Conservation (phyloP, 2,329 filamentous ascomycete genomes). For the Pyricularia pennisetigena region DNA sequence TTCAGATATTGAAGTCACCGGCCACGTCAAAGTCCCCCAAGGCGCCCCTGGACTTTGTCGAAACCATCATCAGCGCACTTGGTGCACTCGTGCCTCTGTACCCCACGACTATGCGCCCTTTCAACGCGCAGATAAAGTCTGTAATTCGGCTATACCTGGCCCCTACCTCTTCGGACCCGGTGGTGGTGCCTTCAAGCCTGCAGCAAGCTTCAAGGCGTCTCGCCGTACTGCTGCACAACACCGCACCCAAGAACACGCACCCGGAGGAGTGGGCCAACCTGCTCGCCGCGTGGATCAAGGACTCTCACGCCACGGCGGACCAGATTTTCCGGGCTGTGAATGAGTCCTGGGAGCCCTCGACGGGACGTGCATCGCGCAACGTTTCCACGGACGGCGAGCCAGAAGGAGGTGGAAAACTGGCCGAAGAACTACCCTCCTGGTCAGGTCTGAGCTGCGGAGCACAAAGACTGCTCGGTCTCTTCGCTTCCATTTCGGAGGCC, state of each 20-base stretch:
- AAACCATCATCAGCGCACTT: conserved; percentile 63
- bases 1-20: conserved; percentile 51
- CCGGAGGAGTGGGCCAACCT: conserved; percentile 70
- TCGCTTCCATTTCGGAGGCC: conserved; percentile 55
- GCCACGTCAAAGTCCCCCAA: conserved; percentile 26
- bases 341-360: conserved; percentile 70
- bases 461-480: conserved; percentile 56
- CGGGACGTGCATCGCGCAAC: conserved; percentile 22
- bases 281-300: conserved; percentile 49
- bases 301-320: conserved; percentile 63
- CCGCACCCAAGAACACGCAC: conserved; percentile 68
- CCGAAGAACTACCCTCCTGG: conserved; percentile 57
- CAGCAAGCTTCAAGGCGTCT: conserved; percentile 52
- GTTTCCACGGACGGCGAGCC: conserved; percentile 37
- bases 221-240: conserved; percentile 64
- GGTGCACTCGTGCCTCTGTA: conserved; percentile 66
- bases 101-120: conserved; percentile 73
- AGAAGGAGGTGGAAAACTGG: conserved; percentile 31
- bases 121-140: conserved; percentile 55
- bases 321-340: conserved; percentile 68
- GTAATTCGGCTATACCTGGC: conserved; percentile 52
- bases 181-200: conserved; percentile 40
- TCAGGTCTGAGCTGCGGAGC: conserved; percentile 63
- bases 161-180: conserved; percentile 46
- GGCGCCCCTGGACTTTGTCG: conserved; percentile 41